Conservation (phyloP, 495 filamentous ascomycete genomes). For the Emericellopsis terricola region DNA sequence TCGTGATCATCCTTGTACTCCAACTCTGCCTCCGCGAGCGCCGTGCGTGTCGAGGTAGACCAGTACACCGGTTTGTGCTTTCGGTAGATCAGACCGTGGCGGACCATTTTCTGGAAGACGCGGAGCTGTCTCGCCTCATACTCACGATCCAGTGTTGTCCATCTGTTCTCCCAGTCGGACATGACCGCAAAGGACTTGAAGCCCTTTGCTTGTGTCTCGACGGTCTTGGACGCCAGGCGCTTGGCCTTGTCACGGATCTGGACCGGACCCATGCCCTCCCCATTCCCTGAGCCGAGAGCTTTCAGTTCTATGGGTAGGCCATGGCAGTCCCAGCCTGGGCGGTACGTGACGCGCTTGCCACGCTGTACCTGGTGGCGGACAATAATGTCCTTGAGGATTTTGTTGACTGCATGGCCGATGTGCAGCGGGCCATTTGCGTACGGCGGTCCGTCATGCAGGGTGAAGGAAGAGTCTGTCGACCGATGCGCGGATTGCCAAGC, state of each 20-base stretch:
- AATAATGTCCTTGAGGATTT: conserved; percentile 90
- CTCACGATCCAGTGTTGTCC: conserved; percentile 75
- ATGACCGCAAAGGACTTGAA: conserved; percentile 80
- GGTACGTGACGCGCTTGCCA: conserved; percentile 55
- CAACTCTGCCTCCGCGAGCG: conserved; percentile 86
- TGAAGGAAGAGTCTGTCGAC: conserved; percentile 41
- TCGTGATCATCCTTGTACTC: conserved; percentile 81
- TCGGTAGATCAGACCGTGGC: conserved; percentile 70
- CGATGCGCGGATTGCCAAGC: conserved; percentile 55
- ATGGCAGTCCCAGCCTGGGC: conserved; percentile 97
- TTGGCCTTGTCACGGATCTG: conserved; percentile 54
- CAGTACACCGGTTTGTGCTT: conserved; percentile 90
- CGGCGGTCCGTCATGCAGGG: conserved; percentile 90
- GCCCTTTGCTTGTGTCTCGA: conserved; percentile 62
- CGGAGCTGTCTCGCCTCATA: conserved; percentile 79
- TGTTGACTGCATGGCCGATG: conserved; percentile 95
- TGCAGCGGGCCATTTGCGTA: conserved; percentile 94
- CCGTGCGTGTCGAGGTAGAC: conserved; percentile 80
- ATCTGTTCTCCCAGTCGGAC: conserved; percentile 84
- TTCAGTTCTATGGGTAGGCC: conserved; percentile 95
- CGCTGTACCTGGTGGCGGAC: conserved; percentile 59
- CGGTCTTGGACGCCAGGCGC: conserved; percentile 51
- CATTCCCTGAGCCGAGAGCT: conserved; percentile 45
- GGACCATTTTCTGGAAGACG: conserved; percentile 73
- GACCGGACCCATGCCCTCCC: conserved; percentile 14